Evolutionary conservation across 2,329 filamentous ascomycete genomes (phyloP), one percentile per base, ranked within the genome.

Genomic region (Leptodontidium sp.): DNA sequence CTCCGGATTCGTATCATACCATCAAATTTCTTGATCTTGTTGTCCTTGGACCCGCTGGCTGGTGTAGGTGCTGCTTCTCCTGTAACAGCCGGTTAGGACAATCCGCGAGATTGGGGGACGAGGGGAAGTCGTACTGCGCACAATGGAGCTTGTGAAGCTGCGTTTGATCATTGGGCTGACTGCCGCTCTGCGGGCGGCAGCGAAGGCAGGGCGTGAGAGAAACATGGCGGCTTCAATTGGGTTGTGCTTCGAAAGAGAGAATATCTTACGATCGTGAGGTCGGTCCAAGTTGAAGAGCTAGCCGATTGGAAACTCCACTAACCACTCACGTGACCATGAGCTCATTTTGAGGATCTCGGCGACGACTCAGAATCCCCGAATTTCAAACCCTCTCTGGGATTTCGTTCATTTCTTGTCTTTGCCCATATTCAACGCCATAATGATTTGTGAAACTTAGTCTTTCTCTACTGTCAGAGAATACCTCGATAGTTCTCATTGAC

Each of bases 171-270:
- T 81, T 74, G 87, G 86, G 67, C 81, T 77, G 71, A 84, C 82
- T 78, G 84, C 84, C 35, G 84, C 88, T 71, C 88, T 87, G 80
- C 88, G 88, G 78, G 87, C 88, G 79, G 84, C 87, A 75, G 85
- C 82, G 74, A 88, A 78, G 79, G 85, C 87, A 78, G 88, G 84
- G 79, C 88, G 88, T 84, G 89, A 86, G 79, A 90, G 79, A 76
- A 90, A 88, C 88, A 91, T 90, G 77, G 77, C 79, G 80, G 77
- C 49, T 63, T 71, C 68, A 75, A 75, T 75, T 76, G 73, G 12
- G 12, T 47, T 57, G 35, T 47, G 17, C 11, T 47, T 65, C 50
- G 38, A 24, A 35, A 58, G 24, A 32, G 29, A 32, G 40, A 26
- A 29, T 21, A 49, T 35, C 40, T 15, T 58, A 32, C 24, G 50